These are phyloP conservation scores for Mortierella antarctica DNA, from an alignment of 192 early-diverging fungal genomes.

Conservation along the genomic window DNA sequence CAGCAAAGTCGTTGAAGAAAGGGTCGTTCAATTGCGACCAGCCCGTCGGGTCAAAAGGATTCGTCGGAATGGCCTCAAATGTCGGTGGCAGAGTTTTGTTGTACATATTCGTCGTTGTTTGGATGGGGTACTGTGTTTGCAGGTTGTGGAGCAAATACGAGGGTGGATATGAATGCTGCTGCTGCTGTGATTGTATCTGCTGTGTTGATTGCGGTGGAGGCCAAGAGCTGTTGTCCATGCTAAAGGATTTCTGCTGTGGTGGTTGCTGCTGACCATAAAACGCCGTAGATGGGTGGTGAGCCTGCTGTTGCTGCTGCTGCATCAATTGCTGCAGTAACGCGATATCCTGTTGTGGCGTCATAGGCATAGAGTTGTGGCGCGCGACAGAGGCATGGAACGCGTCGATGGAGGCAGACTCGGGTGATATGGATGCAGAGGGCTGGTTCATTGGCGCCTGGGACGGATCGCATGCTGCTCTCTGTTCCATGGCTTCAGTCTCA, in stretches of 20 bases:
- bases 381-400: not conserved
- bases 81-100: conserved; percentile 1
- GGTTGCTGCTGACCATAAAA: conserved; percentile 15
- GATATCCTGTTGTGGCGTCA: not conserved
- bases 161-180: not conserved
- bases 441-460: too few species aligned
- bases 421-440: too few species aligned
- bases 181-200: conserved; percentile 4
- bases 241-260: not conserved
- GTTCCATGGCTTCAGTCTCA: too few species aligned
- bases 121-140: conserved; percentile 1
- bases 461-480: not conserved
- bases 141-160: too few species aligned
- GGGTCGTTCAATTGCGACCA: too few species aligned
- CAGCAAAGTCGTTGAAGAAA: too few species aligned
- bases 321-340: not conserved
- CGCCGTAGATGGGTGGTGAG: not conserved
- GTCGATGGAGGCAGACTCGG: not conserved
- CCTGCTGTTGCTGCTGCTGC: conserved; percentile 8
- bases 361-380: not conserved
- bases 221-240: not conserved
- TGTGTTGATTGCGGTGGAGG: not conserved
- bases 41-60: too few species aligned
- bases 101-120: conserved; percentile 16
- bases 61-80: not conserved